Base-by-base conservation (phyloP, 2,329 filamentous ascomycete genomes). In the Colletotrichum eremochloae region DNA sequence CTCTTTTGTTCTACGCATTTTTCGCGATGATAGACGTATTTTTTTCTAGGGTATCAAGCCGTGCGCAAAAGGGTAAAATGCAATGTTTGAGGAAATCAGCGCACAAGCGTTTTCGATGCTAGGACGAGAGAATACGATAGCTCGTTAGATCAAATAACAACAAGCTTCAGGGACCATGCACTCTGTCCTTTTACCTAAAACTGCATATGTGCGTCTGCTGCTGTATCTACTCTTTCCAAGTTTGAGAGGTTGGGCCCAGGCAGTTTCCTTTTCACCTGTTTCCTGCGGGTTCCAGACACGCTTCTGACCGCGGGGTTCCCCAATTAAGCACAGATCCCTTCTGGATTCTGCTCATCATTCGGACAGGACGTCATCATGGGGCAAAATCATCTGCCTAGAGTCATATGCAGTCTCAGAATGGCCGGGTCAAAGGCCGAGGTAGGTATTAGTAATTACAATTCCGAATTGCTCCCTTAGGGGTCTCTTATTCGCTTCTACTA, bases 341-440 rank as follows among this genome's bases (percentile, higher is more conserved):
- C 60, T 60, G 53, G 42, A 53, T 46, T 72, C 69, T 46, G 58
- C 55, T 40, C 33, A 69, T 61, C 40, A 64, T 70, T 67, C 50
- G 61, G 31, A 52, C 57, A 46, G 55, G 31, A 61, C 46, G 55
- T 46, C 66, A 55, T 69, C 55, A 61, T 61, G 55, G 55, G 60
- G 66, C 57, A 33, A 55, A 61, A 40, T 31, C 31, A 46, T 31
- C n/a, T n/a, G 33, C 50, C 40, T 61, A 40, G 58, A 67, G 20
- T 31, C 46, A 36, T 38, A 55, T 24, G 24, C 24, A 24, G 24
- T 24, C 46, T 24, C 44, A 60, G 44, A 38, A 18, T 31, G 29
- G 38, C 20, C 29, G 24, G 29, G 18, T 40, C 29, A n/a, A 42
- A 15, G 60, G 2, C 40, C 42, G 15, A 53, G 33, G 20, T 12